Evolutionary conservation across 345 rosid species (phyloP), one percentile per base, ranked within the genome.

Genomic region (Hevea brasiliensis): DNA sequence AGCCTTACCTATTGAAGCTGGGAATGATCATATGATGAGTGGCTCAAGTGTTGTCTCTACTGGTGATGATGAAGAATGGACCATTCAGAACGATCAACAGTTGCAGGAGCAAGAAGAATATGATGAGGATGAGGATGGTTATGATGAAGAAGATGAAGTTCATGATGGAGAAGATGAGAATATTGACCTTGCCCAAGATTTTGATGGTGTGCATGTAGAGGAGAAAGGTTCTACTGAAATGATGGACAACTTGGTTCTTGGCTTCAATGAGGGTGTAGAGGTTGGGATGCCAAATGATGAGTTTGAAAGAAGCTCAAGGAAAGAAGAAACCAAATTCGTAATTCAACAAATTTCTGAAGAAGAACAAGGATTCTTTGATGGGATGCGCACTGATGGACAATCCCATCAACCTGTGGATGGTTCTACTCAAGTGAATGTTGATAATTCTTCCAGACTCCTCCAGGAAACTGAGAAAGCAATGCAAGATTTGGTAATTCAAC

Each of bases 101-200:
- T 65, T 91, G 79, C 97, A 84, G 83, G 96, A 91, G 81, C 99
- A 89, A 83, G 97, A 91, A 86, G 98, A 89, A 85, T 96, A 93
- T 72, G 95, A 93, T 56, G 98, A 93, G 81, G 96, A 90, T 83
- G 98, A 88, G 75, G 93, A 92, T 74, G 98, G 89, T 53, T 93
- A 87, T 72, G 87, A 81, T 71, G 97, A 94, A 81, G 97, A 89
- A 73, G 94, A 91, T 74, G 97, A 92, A 77, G 80, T 78, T 68
- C 91, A 85, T 21, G 95, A 88, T 70, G 92, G 82, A 79, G 93
- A 86, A 76, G 94, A 84, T 73, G 88, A 81, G 70, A 91, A 89
- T 83, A 79, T 80, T 71, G 81, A 82, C 71, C 72, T 88, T 60
- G 37, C 3, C 37, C 37, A 32, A 32, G 37, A 32, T 32, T 32